phyloP scores from a whole-genome alignment of 1,139 yeast genomes.

The Wickerhamomyces sp. region DNA sequence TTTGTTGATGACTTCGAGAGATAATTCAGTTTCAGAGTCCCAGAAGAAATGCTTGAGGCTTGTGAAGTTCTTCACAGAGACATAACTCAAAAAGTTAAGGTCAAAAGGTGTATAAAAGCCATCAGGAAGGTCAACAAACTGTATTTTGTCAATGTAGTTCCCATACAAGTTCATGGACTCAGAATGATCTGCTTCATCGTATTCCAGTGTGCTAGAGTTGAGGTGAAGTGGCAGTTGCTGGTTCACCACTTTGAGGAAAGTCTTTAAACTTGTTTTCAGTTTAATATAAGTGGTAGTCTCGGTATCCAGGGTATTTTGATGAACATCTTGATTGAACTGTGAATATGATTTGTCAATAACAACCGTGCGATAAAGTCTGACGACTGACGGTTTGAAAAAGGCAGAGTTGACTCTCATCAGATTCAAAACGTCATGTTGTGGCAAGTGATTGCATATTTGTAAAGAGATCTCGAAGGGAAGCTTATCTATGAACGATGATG shows the following conservation, averaged over 20 bases:
- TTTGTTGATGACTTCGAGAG: constrained; percentile 14
- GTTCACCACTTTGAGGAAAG: constrained; percentile 9
- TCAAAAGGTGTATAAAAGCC: constrained; percentile 18
- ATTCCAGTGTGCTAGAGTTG: background rate
- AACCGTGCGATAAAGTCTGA: constrained; percentile 35
- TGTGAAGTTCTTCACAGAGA: constrained; percentile 12
- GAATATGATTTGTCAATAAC: constrained; percentile 32
- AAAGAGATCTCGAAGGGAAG: constrained; percentile 37
- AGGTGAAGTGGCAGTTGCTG: constrained; percentile 4
- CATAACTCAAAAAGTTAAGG: constrained; percentile 11
- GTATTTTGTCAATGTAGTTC: constrained; percentile 7
- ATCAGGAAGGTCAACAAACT: constrained; percentile 18
- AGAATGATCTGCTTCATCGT: background rate
- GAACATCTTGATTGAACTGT: constrained; percentile 14
- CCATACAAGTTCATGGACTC: constrained; percentile 6
- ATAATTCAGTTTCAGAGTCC: constrained; percentile 17
- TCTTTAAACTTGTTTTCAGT: constrained; percentile 15
- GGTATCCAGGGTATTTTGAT: background rate
- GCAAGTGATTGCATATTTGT: constrained; percentile 31
- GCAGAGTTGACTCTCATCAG: constrained; percentile 31
- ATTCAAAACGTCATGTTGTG: constrained; percentile 39
- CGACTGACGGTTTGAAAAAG: constrained; percentile 30
- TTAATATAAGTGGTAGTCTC: constrained; percentile 17
- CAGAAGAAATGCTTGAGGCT: constrained; percentile 18
- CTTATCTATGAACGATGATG: constrained; percentile 7